phyloP scores from a whole-genome alignment of 345 rosid species.

The Pseudoturritis turrita region DNA sequence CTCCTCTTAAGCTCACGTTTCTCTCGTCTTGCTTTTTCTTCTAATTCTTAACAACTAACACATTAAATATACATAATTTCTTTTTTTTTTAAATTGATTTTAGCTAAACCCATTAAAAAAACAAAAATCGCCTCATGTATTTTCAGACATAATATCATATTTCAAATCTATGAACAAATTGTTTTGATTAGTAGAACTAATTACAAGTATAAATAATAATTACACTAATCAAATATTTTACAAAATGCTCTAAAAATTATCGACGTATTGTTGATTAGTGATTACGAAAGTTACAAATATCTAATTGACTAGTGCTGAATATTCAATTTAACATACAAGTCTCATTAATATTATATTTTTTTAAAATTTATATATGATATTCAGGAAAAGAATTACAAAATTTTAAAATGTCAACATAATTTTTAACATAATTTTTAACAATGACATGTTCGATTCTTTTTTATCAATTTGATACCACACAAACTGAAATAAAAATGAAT shows the following conservation, averaged over 20 bases:
- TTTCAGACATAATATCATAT: not conserved
- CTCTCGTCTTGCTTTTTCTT: slow-evolving; percentile 12
- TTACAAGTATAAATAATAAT: not conserved
- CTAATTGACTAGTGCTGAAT: not conserved
- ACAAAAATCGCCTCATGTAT: not conserved
- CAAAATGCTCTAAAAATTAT: too few species aligned
- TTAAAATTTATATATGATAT: not conserved
- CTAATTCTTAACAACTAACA: not conserved
- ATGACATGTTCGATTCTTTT: not conserved
- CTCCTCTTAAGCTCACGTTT: slow-evolving; percentile 8
- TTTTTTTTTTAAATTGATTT: too few species aligned
- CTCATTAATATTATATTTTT: not conserved
- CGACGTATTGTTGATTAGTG: not conserved
- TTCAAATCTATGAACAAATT: not conserved
- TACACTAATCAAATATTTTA: too few species aligned
- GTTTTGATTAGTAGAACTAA: not conserved
- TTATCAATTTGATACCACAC: not conserved
- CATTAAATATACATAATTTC: too few species aligned
- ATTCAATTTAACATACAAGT: not conserved
- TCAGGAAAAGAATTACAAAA: not conserved
- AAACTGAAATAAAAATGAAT: not conserved
- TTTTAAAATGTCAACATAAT: not conserved
- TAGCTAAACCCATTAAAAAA: too few species aligned
- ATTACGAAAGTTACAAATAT: not conserved
- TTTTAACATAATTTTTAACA: too few species aligned